These are phyloP conservation scores for Rhodomyrtus tomentosa DNA, from an alignment of 345 rosid species.

Conservation along the genomic window DNA sequence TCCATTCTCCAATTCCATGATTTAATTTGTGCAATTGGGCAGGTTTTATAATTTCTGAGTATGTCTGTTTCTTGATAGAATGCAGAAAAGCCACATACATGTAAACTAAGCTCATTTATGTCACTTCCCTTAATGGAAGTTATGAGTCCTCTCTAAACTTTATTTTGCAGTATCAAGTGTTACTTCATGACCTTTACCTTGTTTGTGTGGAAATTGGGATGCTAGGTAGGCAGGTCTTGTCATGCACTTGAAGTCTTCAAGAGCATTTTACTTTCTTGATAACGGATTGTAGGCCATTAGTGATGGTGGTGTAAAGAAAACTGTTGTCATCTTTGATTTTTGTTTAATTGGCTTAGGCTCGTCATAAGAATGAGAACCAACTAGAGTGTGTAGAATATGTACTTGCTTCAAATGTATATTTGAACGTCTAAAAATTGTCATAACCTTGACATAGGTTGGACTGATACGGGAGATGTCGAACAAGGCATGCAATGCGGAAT, in stretches of 20 bases:
- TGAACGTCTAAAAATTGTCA: not conserved
- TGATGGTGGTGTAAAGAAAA: not conserved
- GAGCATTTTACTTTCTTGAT: too few species aligned
- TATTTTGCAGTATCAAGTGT: not conserved
- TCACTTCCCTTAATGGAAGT: not conserved
- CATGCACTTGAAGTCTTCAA: too few species aligned
- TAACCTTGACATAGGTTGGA: not conserved
- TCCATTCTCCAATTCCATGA: not conserved
- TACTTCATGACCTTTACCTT: not conserved
- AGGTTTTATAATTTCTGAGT: too few species aligned
- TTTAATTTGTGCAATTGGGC: not conserved
- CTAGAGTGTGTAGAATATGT: not conserved
- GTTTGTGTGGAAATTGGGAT: not conserved
- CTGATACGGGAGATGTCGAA: constrained; percentile 23
- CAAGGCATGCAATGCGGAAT: constrained; percentile 18
- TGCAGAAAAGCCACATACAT: not conserved
- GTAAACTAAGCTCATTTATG: not conserved
- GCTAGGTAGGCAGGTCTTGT: too few species aligned
- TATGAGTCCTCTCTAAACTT: not conserved
- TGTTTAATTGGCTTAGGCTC: not conserved
- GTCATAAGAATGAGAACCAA: not conserved
- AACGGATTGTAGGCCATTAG: not conserved
- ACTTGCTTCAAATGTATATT: not conserved
- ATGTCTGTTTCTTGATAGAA: not conserved
- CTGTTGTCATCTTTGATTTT: not conserved